These are phyloP conservation scores for Malus sieversii DNA, from an alignment of 306 rosid species.

Conservation along the genomic window DNA sequence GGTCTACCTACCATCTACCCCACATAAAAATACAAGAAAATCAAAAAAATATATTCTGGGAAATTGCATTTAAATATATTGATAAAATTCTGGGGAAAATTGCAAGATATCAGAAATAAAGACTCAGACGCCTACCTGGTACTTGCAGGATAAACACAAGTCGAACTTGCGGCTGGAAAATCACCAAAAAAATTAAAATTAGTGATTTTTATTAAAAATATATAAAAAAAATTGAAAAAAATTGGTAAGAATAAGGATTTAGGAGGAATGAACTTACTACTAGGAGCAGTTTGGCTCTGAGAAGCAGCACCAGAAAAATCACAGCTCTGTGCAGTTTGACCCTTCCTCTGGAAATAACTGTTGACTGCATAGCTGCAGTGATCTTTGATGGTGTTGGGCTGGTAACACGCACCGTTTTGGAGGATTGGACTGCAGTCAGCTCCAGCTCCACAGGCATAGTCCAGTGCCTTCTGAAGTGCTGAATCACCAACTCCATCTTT, in stretches of 20 bases:
- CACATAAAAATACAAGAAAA: not conserved
- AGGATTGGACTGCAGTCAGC: conserved; percentile 68
- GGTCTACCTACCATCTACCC: not conserved
- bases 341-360: conserved; percentile 80
- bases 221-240: not conserved
- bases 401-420: conserved; percentile 67
- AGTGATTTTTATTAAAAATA: conserved; percentile 5
- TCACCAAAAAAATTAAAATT: conserved; percentile 3
- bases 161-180: conserved; percentile 42
- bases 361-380: conserved; percentile 88
- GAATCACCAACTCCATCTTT: conserved; percentile 69
- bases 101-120: not conserved
- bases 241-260: not conserved
- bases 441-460: conserved; percentile 97
- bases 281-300: conserved; percentile 43
- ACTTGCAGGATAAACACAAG: conserved; percentile 71
- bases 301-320: conserved; percentile 68
- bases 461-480: conserved; percentile 65
- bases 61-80: not conserved
- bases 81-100: not conserved
- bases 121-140: conserved; percentile 43
- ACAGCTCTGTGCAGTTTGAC: conserved; percentile 59
- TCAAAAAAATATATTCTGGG: not conserved
- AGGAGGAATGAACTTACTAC: conserved; percentile 22
- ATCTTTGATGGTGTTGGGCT: conserved; percentile 77